Evolutionary conservation across 2,329 filamentous ascomycete genomes (phyloP).

Genomic region (Claviceps spartinae): DNA sequence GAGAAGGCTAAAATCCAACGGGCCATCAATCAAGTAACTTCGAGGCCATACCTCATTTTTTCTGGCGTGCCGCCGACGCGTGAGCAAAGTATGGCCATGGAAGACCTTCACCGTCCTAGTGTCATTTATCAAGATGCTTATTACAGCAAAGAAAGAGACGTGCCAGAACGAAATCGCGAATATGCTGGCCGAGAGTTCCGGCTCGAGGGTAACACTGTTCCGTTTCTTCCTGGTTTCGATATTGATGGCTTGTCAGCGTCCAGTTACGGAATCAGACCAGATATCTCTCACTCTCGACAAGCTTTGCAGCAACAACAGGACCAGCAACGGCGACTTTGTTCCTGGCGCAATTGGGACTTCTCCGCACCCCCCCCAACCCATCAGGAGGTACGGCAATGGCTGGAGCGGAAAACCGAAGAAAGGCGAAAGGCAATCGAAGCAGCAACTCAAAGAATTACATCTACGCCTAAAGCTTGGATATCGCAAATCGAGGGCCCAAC

Average conservation of each 20-base stretch:
- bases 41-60: constrained; percentile 11
- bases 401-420: constrained; percentile 22
- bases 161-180: constrained; percentile 62
- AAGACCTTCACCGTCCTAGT: constrained; percentile 34
- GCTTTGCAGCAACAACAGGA: constrained; percentile 38
- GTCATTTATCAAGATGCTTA: constrained; percentile 75
- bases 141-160: constrained; percentile 73
- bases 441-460: constrained; percentile 11
- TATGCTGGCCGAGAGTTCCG: constrained; percentile 83
- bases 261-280: constrained; percentile 38
- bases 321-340: constrained; percentile 37
- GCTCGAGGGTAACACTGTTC: constrained; percentile 59
- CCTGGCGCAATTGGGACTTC: constrained; percentile 58
- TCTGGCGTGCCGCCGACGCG: constrained; percentile 15
- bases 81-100: constrained; percentile 11
- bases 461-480: constrained; percentile 28
- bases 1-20: constrained; percentile 2
- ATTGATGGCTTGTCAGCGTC: constrained; percentile 40
- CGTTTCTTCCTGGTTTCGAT: constrained; percentile 71
- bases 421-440: constrained; percentile 10
- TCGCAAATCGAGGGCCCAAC: constrained; percentile 88
- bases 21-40: constrained; percentile 1
- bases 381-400: constrained; percentile 58
- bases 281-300: constrained; percentile 32
- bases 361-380: constrained; percentile 55